phyloP scores from a whole-genome alignment of 2,329 filamentous ascomycete genomes.

The Metarhizium robertsii region DNA sequence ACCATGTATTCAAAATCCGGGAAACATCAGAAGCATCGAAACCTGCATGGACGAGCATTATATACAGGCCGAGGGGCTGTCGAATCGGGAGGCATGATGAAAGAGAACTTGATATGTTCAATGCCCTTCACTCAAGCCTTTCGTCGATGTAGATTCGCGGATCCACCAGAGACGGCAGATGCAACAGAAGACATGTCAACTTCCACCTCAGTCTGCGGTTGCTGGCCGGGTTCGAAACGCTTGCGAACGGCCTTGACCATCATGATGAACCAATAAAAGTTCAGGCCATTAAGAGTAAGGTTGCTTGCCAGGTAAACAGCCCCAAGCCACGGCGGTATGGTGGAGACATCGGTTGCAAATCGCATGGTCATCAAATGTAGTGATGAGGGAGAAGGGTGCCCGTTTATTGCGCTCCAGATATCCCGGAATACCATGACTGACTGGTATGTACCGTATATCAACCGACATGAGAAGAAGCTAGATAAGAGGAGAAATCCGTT shows the following conservation, averaged over 20 bases:
- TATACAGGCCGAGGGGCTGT: too few species aligned
- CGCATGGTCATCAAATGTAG: slow-evolving; percentile 18
- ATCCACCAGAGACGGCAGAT: slow-evolving; percentile 15
- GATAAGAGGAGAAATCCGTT: slow-evolving; percentile 65
- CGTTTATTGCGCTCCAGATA: slow-evolving; percentile 44
- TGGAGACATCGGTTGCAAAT: slow-evolving; percentile 39
- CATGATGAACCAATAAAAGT: slow-evolving; percentile 80
- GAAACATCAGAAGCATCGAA: too few species aligned
- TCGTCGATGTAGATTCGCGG: slow-evolving; percentile 14
- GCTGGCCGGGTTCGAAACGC: slow-evolving; percentile 51
- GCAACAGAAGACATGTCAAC: slow-evolving; percentile 20
- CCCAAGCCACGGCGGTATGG: slow-evolving; percentile 62
- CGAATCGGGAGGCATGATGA: too few species aligned
- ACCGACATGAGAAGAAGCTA: slow-evolving; percentile 68
- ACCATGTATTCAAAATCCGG: too few species aligned
- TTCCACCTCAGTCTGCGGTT: slow-evolving; percentile 19
- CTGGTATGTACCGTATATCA: slow-evolving; percentile 69
- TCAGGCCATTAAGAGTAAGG: slow-evolving; percentile 62
- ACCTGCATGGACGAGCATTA: too few species aligned
- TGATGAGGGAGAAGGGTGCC: slow-evolving; percentile 26
- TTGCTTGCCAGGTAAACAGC: slow-evolving; percentile 61
- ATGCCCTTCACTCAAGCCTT: slow-evolving; percentile 15
- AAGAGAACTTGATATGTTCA: not conserved
- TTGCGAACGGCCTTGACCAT: slow-evolving; percentile 75
- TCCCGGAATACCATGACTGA: slow-evolving; percentile 62